A percentile compares a stretch with the other conserved stretches of the same genome.
phyloP scores from a whole-genome alignment of 352 stramenopile species.

The Globisporangium perplexum region DNA sequence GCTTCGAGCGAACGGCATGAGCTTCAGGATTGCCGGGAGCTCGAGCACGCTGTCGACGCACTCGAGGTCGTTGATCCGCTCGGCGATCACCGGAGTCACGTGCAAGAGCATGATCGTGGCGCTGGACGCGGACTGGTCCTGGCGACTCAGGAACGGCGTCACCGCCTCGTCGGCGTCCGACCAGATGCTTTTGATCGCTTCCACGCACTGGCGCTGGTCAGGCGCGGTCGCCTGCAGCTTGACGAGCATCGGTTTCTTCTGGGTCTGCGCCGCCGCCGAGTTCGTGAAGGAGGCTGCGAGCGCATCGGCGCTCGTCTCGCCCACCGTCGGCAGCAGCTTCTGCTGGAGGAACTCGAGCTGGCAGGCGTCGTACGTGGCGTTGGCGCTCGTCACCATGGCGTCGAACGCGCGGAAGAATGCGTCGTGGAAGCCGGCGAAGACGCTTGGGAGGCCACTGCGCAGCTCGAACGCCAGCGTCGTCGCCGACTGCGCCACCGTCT shows the following conservation, averaged over 20 bases:
- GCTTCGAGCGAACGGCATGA: conserved; percentile 64
- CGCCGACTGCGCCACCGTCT: conserved; percentile 21
- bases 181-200: conserved; percentile 30
- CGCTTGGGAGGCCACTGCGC: conserved; percentile 19
- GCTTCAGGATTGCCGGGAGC: conserved; percentile 55
- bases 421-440: conserved; percentile 50
- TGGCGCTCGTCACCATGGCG: conserved; percentile 48
- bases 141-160: conserved; percentile 50
- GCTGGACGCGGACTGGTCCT: conserved; percentile 26
- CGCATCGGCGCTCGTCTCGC: conserved; percentile 22
- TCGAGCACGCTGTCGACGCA: conserved; percentile 43
- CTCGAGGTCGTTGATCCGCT: conserved; percentile 28
- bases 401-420: conserved; percentile 66
- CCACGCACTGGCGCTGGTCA: conserved; percentile 43
- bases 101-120: conserved; percentile 57
- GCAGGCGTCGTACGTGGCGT: conserved; percentile 53
- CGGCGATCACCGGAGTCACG: conserved; percentile 21
- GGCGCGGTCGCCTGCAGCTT: conserved; percentile 25
- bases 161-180: conserved; percentile 27
- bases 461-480: conserved; percentile 37
- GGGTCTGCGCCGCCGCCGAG: background rate
- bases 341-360: conserved; percentile 62
- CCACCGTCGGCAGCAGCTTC: conserved; percentile 36
- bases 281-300: conserved; percentile 10
- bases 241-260: conserved; percentile 43